phyloP scores from a whole-genome alignment of 169 alveolate genomes.

The Perkinsus marinus region DNA sequence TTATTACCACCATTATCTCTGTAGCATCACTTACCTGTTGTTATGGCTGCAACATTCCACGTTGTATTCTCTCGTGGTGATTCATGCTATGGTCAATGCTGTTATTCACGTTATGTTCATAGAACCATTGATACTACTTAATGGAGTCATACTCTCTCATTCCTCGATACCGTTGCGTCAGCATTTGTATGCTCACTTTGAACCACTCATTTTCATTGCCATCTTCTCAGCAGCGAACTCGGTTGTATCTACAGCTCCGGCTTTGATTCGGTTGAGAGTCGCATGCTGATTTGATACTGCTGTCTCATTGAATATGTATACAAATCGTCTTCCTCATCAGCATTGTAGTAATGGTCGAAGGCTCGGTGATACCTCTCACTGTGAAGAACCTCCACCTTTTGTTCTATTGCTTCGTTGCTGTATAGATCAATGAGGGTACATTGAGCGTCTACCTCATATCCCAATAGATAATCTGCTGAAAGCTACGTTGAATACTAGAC shows the following conservation, averaged over 20 bases:
- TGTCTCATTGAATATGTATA: neutral
- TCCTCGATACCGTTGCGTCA: neutral
- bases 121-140: neutral
- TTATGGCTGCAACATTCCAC: neutral
- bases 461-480: neutral
- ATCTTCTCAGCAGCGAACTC: neutral
- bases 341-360: neutral
- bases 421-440: neutral
- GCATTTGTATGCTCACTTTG: neutral
- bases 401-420: neutral
- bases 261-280: neutral
- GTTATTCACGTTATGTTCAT: neutral
- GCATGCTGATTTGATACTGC: neutral
- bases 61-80: neutral
- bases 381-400: neutral
- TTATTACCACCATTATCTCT: neutral
- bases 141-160: neutral
- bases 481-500: neutral
- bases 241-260: too few relatives aligned
- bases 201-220: neutral
- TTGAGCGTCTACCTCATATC: neutral
- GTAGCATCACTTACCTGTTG: neutral
- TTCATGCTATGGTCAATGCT: neutral
- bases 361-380: neutral
- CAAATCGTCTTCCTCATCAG: neutral